Conservation (phyloP, 352 stramenopile genomes). For the Pythium brachiatum region DNA sequence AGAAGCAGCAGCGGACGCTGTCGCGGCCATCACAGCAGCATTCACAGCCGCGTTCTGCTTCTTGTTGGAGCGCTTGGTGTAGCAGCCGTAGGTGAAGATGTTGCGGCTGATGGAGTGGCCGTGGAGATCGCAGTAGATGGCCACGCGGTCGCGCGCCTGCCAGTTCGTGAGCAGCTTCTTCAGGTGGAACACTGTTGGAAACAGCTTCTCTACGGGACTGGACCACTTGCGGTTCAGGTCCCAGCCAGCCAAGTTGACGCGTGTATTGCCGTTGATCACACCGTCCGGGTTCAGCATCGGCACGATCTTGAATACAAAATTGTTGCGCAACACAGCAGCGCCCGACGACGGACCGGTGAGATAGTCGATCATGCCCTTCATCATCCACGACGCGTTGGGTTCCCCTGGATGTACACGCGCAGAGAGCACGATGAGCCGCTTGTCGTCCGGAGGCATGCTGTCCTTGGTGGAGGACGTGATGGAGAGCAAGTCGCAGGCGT, state of each 20-base stretch:
- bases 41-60: slow-evolving; percentile 25
- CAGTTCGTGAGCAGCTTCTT: slow-evolving; percentile 68
- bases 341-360: slow-evolving; percentile 64
- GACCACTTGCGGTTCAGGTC: slow-evolving; percentile 83
- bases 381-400: slow-evolving; percentile 89
- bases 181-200: slow-evolving; percentile 77
- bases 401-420: slow-evolving; percentile 89
- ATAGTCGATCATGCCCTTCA: slow-evolving; percentile 92
- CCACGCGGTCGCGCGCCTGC: slow-evolving; percentile 56
- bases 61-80: slow-evolving; percentile 34
- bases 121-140: slow-evolving; percentile 83
- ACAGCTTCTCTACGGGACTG: slow-evolving; percentile 73
- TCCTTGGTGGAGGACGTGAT: slow-evolving; percentile 71
- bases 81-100: slow-evolving; percentile 87
- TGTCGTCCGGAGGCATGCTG: slow-evolving; percentile 41
- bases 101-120: slow-evolving; percentile 83
- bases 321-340: slow-evolving; percentile 59
- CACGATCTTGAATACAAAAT: slow-evolving; percentile 90
- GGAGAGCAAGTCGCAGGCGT: slow-evolving; percentile 85
- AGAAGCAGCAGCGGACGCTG: not conserved
- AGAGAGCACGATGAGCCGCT: slow-evolving; percentile 78
- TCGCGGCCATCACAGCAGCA: slow-evolving; percentile 5
- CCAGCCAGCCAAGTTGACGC: slow-evolving; percentile 81
- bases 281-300: slow-evolving; percentile 93
- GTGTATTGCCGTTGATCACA: slow-evolving; percentile 91